Conservation (phyloP, 1,139 yeast species). For the Scheffersomyces quercinus region DNA sequence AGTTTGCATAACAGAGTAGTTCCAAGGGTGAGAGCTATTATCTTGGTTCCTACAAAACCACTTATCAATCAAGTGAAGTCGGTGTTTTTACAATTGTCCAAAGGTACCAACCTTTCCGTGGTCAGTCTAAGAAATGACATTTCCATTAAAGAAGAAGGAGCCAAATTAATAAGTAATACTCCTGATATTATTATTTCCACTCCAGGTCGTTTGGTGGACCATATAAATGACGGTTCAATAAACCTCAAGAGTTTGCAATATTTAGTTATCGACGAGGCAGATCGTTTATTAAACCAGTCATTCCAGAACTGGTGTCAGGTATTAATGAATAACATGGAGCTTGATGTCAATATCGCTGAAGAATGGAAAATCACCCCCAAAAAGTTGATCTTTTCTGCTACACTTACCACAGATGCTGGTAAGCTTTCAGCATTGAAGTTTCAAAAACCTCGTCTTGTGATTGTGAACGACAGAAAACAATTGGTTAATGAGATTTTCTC, state of each 20-base stretch:
- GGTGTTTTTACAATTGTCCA: constrained; percentile 59
- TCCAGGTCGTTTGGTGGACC: constrained; percentile 95
- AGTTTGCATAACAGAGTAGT: constrained; percentile 62
- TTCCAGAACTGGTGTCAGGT: constrained; percentile 91
- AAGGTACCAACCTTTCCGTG: constrained; percentile 65
- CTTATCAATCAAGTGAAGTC: constrained; percentile 77
- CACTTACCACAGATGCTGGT: constrained; percentile 91
- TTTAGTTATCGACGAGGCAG: constrained; percentile 93
- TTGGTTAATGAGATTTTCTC: constrained; percentile 54
- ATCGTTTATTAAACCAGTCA: constrained; percentile 81
- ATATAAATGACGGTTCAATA: constrained; percentile 46
- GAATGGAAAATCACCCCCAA: constrained; percentile 34
- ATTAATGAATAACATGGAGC: constrained; percentile 53
- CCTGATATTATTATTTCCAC: constrained; percentile 86
- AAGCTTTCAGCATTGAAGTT: constrained; percentile 72
- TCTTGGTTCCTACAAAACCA: constrained; percentile 89
- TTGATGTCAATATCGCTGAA: constrained; percentile 17
- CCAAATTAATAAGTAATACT: constrained; percentile 39
- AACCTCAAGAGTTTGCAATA: constrained; percentile 56
- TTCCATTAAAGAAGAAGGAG: constrained; percentile 67
- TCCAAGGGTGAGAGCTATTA: constrained; percentile 72
- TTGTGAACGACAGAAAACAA: constrained; percentile 60
- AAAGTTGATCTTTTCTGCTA: constrained; percentile 87
- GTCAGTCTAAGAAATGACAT: constrained; percentile 59
- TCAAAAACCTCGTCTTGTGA: constrained; percentile 65